phyloP scores from a whole-genome alignment of 2,329 filamentous ascomycete genomes.

The Fusarium hostae region DNA sequence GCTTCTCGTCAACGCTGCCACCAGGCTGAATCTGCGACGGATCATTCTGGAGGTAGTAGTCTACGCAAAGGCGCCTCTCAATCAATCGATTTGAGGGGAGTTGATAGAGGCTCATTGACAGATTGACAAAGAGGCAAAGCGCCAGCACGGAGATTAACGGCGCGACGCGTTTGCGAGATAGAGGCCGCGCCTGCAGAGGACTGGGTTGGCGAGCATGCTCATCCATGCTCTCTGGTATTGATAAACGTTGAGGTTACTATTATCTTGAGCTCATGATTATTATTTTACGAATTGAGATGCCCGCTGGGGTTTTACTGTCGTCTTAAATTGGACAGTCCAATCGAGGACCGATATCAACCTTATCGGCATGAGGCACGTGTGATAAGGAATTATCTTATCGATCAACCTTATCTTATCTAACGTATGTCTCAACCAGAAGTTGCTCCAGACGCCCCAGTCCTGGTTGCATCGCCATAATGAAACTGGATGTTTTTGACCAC shows the following conservation, averaged over 20 bases:
- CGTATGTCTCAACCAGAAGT: background rate
- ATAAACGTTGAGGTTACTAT: background rate
- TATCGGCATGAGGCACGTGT: background rate
- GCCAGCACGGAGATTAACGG: constrained; percentile 47
- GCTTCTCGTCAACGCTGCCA: constrained; percentile 59
- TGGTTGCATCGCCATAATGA: background rate
- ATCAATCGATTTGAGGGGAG: constrained; percentile 59
- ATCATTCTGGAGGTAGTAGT: constrained; percentile 58
- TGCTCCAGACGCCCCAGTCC: background rate
- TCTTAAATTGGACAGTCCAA: background rate
- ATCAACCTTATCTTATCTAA: background rate
- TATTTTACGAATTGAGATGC: background rate
- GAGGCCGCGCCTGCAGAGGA: background rate
- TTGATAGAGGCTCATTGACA: constrained; percentile 60
- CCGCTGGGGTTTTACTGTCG: background rate
- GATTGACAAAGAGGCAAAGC: constrained; percentile 58
- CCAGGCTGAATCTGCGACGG: constrained; percentile 45
- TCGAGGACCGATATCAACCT: background rate
- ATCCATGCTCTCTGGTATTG: background rate
- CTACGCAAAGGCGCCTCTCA: constrained; percentile 60
- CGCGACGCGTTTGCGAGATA: background rate
- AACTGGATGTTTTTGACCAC: background rate
- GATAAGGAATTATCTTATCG: background rate
- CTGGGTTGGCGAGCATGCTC: background rate
- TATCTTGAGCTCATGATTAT: background rate